Evolutionary conservation across 2,329 filamentous ascomycete genomes (phyloP).

Genomic region (Aspergillus sp.): DNA sequence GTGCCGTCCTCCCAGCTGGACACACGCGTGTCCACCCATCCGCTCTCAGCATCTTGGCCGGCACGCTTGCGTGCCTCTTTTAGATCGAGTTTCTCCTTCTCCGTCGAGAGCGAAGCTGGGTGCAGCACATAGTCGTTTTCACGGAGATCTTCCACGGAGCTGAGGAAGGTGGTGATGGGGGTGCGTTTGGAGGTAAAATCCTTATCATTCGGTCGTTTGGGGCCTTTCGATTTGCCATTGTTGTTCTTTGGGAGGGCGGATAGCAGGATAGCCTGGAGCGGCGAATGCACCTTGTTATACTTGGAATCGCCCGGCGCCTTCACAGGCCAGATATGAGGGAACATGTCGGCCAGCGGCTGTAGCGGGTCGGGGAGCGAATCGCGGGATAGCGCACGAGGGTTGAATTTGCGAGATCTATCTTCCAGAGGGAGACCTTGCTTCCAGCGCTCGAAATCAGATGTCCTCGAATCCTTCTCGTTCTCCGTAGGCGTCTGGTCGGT

Average conservation of each 20-base stretch:
- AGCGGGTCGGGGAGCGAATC: constrained; percentile 48
- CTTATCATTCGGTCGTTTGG: constrained; percentile 60
- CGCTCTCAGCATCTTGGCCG: constrained; percentile 53
- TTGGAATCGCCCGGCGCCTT: constrained; percentile 83
- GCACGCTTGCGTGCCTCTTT: constrained; percentile 52
- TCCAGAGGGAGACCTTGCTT: constrained; percentile 37
- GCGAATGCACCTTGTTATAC: constrained; percentile 78
- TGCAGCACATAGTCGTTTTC: constrained; percentile 85
- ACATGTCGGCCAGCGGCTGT: constrained; percentile 73
- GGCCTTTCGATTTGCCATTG: constrained; percentile 51
- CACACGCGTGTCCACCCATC: constrained; percentile 81
- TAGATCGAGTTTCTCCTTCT: constrained; percentile 54
- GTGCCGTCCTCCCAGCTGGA: constrained; percentile 63
- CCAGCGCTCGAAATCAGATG: constrained; percentile 37
- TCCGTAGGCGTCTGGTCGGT: constrained; percentile 1
- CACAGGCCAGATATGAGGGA: constrained; percentile 84
- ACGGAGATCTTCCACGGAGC: constrained; percentile 67
- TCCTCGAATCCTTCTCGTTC: constrained; percentile 20
- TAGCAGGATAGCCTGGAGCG: constrained; percentile 78
- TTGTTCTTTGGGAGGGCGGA: constrained; percentile 67
- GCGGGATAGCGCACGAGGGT: constrained; percentile 29
- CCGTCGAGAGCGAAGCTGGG: constrained; percentile 65
- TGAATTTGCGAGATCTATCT: constrained; percentile 31
- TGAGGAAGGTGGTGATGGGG: constrained; percentile 76
- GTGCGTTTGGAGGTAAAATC: constrained; percentile 73